These are phyloP conservation scores for Aspergillus homomorphus DNA, from an alignment of 495 filamentous ascomycete species.

Conservation along the genomic window DNA sequence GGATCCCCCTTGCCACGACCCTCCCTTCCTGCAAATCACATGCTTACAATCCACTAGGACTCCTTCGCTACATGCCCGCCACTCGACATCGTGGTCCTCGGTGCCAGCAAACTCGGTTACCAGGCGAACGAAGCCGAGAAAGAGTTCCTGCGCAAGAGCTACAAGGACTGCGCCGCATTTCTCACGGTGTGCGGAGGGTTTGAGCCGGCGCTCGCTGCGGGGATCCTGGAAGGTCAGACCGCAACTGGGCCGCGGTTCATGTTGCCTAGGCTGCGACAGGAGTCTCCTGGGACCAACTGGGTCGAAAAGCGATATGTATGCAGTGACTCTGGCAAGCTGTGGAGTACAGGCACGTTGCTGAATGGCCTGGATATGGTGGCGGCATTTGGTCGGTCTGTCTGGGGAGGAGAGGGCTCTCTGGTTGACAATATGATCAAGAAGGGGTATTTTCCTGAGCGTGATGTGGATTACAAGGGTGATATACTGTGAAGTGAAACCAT, in stretches of 20 bases:
- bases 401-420: not conserved
- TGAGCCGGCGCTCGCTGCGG: not conserved
- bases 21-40: not conserved
- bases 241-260: not conserved
- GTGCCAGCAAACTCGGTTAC: not conserved
- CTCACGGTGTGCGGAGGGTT: not conserved
- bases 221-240: not conserved
- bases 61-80: not conserved
- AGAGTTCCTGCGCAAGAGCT: not conserved
- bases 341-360: constrained; percentile 30
- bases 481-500: not conserved
- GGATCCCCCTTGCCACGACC: too few species aligned
- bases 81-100: not conserved
- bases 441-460: not conserved
- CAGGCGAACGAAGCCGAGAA: not conserved
- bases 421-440: not conserved
- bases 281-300: constrained; percentile 21
- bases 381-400: constrained; percentile 1
- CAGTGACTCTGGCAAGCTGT: constrained; percentile 28
- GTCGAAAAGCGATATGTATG: constrained; percentile 29
- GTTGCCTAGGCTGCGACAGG: not conserved
- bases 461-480: not conserved
- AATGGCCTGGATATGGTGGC: constrained; percentile 32
- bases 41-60: not conserved
- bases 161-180: not conserved